Conservation (phyloP, 495 filamentous ascomycete genomes). For the Usnea hakonensis region DNA sequence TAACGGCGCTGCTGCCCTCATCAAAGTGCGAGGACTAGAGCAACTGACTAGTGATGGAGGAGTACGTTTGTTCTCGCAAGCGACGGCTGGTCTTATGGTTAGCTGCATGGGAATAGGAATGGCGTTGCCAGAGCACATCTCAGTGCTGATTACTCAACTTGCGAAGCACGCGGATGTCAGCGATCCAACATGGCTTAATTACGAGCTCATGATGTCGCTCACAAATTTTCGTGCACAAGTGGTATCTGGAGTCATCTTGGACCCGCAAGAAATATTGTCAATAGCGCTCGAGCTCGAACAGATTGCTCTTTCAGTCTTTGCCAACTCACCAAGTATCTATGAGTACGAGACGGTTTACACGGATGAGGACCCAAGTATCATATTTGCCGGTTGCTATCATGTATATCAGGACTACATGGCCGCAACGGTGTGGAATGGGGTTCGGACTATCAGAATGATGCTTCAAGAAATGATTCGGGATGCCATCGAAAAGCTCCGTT, state of each 20-base stretch:
- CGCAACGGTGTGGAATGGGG: background rate
- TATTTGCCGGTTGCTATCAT: background rate
- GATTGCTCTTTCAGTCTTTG: background rate
- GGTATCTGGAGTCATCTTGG: background rate
- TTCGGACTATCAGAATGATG: background rate
- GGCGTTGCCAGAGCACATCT: background rate
- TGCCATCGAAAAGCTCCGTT: background rate
- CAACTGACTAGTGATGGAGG: conserved; percentile 34
- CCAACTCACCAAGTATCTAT: background rate
- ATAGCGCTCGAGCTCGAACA: background rate
- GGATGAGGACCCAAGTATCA: background rate
- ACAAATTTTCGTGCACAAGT: background rate
- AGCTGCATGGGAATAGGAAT: background rate
- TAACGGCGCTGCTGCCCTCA: conserved; percentile 49
- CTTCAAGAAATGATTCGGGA: background rate
- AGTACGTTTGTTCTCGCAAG: background rate
- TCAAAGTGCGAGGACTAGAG: conserved; percentile 47
- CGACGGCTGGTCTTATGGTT: background rate
- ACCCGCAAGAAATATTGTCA: background rate
- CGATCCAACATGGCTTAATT: background rate
- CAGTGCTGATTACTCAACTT: background rate
- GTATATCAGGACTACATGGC: background rate
- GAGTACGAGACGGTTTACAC: background rate
- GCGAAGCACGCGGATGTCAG: background rate
- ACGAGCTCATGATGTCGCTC: background rate